Evolutionary conservation across 2,329 filamentous ascomycete species (phyloP).

Genomic region (Colletotrichum sojae): DNA sequence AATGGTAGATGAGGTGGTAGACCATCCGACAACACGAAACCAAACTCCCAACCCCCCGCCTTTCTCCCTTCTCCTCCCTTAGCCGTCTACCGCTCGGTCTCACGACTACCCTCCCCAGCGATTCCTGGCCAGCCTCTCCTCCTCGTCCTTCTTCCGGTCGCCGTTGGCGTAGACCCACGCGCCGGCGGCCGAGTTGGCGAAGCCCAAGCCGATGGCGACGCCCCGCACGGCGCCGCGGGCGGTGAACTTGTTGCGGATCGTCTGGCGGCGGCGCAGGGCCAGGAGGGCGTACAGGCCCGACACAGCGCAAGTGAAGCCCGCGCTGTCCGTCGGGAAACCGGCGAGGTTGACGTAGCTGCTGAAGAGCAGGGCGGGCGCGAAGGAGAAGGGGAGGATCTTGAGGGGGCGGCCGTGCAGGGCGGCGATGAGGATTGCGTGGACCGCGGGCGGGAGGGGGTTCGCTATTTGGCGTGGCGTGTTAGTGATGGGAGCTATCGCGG

Average conservation of each 20-base stretch:
- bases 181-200: slow-evolving; percentile 63
- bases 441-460: slow-evolving; percentile 67
- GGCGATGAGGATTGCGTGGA: slow-evolving; percentile 69
- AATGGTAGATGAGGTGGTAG: background rate
- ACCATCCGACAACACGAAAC: background rate
- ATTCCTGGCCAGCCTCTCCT: slow-evolving; percentile 63
- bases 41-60: background rate
- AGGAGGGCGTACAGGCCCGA: slow-evolving; percentile 71
- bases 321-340: slow-evolving; percentile 70
- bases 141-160: slow-evolving; percentile 64
- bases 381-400: slow-evolving; percentile 64
- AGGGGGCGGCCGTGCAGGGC: slow-evolving; percentile 70
- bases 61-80: background rate
- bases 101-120: slow-evolving; percentile 59
- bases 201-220: slow-evolving; percentile 64
- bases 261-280: slow-evolving; percentile 63
- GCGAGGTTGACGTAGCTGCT: slow-evolving; percentile 72
- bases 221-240: slow-evolving; percentile 66
- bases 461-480: slow-evolving; percentile 52
- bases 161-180: slow-evolving; percentile 67
- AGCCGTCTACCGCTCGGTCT: background rate
- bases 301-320: slow-evolving; percentile 69
- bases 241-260: slow-evolving; percentile 58
- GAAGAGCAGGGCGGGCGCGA: slow-evolving; percentile 68
- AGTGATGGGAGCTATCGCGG: slow-evolving; percentile 4